phyloP scores from a whole-genome alignment of 2,329 filamentous ascomycete genomes.

The Chaetomium sp. region DNA sequence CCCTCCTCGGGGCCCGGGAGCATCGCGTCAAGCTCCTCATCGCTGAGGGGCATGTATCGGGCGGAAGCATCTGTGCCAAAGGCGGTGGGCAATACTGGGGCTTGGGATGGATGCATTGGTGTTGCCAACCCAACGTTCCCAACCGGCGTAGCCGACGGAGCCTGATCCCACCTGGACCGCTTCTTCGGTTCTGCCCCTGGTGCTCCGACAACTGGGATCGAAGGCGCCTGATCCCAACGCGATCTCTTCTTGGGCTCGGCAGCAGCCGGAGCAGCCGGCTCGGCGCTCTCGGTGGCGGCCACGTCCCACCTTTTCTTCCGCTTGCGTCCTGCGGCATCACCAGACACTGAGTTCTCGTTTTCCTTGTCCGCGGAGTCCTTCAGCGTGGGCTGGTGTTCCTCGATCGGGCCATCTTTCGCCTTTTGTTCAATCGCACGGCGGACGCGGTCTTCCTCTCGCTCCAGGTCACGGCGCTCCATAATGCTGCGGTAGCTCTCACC shows the following conservation, averaged over 20 bases:
- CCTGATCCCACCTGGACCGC: slow-evolving; percentile 85
- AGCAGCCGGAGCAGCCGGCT: slow-evolving; percentile 40
- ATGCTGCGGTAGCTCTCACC: slow-evolving; percentile 81
- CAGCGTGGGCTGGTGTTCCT: slow-evolving; percentile 70
- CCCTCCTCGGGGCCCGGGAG: slow-evolving; percentile 83
- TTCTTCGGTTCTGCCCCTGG: slow-evolving; percentile 56
- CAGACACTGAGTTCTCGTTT: slow-evolving; percentile 60
- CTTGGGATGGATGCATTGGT: slow-evolving; percentile 66
- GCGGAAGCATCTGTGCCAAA: slow-evolving; percentile 78
- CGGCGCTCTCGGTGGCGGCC: slow-evolving; percentile 51
- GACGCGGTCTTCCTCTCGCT: slow-evolving; percentile 88
- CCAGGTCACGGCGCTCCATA: slow-evolving; percentile 84
- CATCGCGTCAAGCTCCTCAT: slow-evolving; percentile 90
- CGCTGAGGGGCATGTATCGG: slow-evolving; percentile 76
- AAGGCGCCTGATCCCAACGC: slow-evolving; percentile 80
- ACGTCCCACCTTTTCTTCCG: slow-evolving; percentile 96
- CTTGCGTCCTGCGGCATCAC: slow-evolving; percentile 63
- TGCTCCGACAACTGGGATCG: slow-evolving; percentile 42
- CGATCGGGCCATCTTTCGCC: slow-evolving; percentile 50
- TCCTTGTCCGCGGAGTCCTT: slow-evolving; percentile 68
- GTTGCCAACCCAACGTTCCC: slow-evolving; percentile 69
- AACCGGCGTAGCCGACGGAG: slow-evolving; percentile 71
- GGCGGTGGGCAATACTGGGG: slow-evolving; percentile 42
- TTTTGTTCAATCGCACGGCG: slow-evolving; percentile 72
- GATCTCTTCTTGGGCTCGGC: slow-evolving; percentile 67